These are phyloP conservation scores for Meyerozyma sp. DNA, from an alignment of 1,139 yeast species.

Conservation along the genomic window DNA sequence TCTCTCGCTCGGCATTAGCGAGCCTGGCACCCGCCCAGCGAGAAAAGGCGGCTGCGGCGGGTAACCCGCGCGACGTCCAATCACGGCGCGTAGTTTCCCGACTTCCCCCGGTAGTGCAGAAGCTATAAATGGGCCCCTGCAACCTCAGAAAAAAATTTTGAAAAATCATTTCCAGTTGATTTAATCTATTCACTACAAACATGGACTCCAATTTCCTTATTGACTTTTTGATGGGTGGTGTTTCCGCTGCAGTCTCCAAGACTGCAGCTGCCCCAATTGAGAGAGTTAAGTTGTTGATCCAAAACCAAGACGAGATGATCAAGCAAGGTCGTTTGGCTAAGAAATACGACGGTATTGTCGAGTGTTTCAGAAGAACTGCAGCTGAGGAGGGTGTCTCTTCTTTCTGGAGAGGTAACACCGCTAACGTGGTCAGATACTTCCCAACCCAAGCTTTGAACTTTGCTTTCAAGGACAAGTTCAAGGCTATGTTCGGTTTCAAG, in stretches of 20 bases:
- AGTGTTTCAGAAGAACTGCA: slow-evolving; percentile 70
- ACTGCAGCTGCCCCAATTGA: slow-evolving; percentile 84
- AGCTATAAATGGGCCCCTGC: slow-evolving; percentile 1
- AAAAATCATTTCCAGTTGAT: not conserved
- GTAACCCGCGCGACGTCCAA: slow-evolving; percentile 6
- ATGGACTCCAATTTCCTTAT: slow-evolving; percentile 28
- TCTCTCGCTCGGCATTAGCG: not conserved
- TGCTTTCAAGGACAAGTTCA: slow-evolving; percentile 81
- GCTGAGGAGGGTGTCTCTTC: slow-evolving; percentile 66
- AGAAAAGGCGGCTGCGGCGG: not conserved
- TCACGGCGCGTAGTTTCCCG: slow-evolving; percentile 5
- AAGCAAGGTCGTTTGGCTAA: slow-evolving; percentile 71
- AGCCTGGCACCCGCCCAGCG: not conserved
- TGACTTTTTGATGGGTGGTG: slow-evolving; percentile 77
- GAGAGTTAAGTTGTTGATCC: slow-evolving; percentile 75
- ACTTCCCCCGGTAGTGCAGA: slow-evolving; percentile 1
- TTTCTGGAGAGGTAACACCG: slow-evolving; percentile 85
- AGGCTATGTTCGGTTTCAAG: slow-evolving; percentile 72
- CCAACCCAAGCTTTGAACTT: slow-evolving; percentile 82
- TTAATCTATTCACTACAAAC: slow-evolving; percentile 1
- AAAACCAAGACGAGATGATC: slow-evolving; percentile 80
- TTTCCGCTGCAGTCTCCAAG: slow-evolving; percentile 80
- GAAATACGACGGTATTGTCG: slow-evolving; percentile 63
- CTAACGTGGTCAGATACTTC: slow-evolving; percentile 80
- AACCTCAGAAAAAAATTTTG: not conserved